Evolutionary conservation across 768 basidiomycete genomes (phyloP).

Genomic region (Filobasidium wieringae): DNA sequence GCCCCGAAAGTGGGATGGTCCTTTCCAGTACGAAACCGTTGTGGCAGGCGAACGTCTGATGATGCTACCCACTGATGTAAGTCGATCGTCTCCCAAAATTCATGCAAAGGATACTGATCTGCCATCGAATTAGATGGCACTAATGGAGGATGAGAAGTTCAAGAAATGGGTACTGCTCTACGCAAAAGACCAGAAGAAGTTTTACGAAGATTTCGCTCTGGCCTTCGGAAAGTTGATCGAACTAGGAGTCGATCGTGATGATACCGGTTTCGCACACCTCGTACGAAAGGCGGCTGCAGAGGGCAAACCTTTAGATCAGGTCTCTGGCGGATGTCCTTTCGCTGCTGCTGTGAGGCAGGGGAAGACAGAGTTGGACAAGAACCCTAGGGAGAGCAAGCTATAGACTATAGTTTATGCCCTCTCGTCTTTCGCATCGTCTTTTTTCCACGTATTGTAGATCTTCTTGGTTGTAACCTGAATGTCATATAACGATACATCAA

Average conservation of each 20-base stretch:
- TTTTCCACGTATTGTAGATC: not conserved
- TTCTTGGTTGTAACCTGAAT: not conserved
- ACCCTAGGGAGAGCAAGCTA: constrained; percentile 1
- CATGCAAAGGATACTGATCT: not conserved
- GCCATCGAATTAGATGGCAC: constrained; percentile 25
- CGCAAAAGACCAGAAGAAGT: constrained; percentile 35
- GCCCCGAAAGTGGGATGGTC: constrained; percentile 38
- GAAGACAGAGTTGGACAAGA: not conserved
- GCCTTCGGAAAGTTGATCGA: constrained; percentile 39
- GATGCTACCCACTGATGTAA: constrained; percentile 40
- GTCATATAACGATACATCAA: not conserved
- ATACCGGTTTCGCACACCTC: constrained; percentile 35
- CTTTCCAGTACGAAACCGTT: constrained; percentile 38
- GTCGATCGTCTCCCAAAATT: not conserved
- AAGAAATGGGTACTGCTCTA: constrained; percentile 37
- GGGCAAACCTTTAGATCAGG: constrained; percentile 33
- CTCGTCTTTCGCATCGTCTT: not conserved
- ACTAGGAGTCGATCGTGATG: constrained; percentile 37
- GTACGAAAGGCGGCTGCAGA: constrained; percentile 34
- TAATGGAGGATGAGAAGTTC: constrained; percentile 34
- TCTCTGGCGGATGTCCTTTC: constrained; percentile 35
- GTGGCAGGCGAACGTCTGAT: constrained; percentile 37
- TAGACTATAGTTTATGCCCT: not conserved
- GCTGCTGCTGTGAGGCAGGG: constrained; percentile 10
- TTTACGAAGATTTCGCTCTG: constrained; percentile 37